Evolutionary conservation across 768 basidiomycete genomes (phyloP), one percentile per base, ranked within the genome.

Genomic region (Goffeauzyma gilvescens): DNA sequence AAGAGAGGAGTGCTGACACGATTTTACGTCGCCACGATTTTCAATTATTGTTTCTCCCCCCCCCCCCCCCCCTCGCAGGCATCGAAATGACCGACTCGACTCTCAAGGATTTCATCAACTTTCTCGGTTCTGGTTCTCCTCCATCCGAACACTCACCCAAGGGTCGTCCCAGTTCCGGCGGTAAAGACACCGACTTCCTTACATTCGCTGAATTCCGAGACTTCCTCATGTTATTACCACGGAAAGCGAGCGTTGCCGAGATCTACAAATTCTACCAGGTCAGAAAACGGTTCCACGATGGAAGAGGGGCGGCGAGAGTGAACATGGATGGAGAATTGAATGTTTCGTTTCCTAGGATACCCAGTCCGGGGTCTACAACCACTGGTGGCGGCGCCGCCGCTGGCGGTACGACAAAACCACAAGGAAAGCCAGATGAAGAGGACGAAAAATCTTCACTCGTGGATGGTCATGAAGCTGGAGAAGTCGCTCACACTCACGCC

Each of bases 161-260:
- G 27, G 32, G 13, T 31, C 35, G 5, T 22, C 37, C 26, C 10
- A 33, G 26, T 6, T 9, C 26, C 20, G 15, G 17, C n/a, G 32
- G 15, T 42, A 47, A 31, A 27, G 48, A 77, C 51, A 74, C 77
- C 8, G 73, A 74, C 62, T 67, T 68, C 35, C 72, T 90, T 63
- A 76, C 70, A 46, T 95, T 90, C 65, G 67, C 70, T 41, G 79
- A 89, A 56, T 93, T 90, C 59, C 71, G 89, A 31, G 81, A 90
- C 66, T 89, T 85, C 62, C 71, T 93, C 45, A 71, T 90, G 30
- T 72, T 90, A 38, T 64, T 90, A 50, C 85, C 89, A 41, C 75
- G 83, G 49, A 77, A 73, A 60, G 75, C 72, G 21, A 86, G 81
- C 1, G 71, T 81, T 3, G 69, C 72, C 39, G 89, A 95, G 66